Evolutionary conservation across 768 basidiomycete species (phyloP), one percentile per base, ranked within the genome.

Genomic region (Collybia nuda): DNA sequence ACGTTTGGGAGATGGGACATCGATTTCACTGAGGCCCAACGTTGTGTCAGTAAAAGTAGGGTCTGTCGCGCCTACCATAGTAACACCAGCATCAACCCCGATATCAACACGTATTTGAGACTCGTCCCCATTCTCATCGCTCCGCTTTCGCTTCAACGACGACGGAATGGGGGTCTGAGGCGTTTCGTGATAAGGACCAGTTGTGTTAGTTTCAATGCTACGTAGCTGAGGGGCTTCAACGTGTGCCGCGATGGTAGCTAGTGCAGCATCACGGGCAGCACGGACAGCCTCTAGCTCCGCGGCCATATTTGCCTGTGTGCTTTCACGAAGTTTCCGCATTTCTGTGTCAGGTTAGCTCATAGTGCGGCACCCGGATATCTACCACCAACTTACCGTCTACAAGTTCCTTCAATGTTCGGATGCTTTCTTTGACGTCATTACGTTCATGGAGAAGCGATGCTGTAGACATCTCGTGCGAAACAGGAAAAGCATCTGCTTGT

Each of bases 61-160:
- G 40, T 15, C 44, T 15, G 15, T 19, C 29, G 50, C 53, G 50
- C 51, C 54, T 45, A 55, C 56, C 37, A 51, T 44, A 41, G 50
- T 44, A 41, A 15, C 38, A 54, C 51, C 51, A 53, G 46, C 39
- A 22, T 48, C 53, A 52, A 44, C 32, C 21, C 54, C 57, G 36
- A 50, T 57, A 32, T 46, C 59, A 8, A 58, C 64, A 19, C 61
- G 56, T 26, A 59, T n/a, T 51, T 56, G 47, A 65, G 67, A 56
- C 68, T 73, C 57, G 70, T 67, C 60, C 76, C 75, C 62, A 45
- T 66, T 68, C 35, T 71, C 75, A 55, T 72, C 73, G 38, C 51
- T 56, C 43, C 84, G 84, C 67, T 87, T 89, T 52, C 86, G 81
- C 69, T 89, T 88, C 67, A 76, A 68, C 45, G 78, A 75, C 53